A percentile compares a stretch with the other conserved stretches of the same genome.
Evolutionary conservation across 1,139 yeast genomes (phyloP).

Genomic region (Eremothecium sinecaudum): DNA sequence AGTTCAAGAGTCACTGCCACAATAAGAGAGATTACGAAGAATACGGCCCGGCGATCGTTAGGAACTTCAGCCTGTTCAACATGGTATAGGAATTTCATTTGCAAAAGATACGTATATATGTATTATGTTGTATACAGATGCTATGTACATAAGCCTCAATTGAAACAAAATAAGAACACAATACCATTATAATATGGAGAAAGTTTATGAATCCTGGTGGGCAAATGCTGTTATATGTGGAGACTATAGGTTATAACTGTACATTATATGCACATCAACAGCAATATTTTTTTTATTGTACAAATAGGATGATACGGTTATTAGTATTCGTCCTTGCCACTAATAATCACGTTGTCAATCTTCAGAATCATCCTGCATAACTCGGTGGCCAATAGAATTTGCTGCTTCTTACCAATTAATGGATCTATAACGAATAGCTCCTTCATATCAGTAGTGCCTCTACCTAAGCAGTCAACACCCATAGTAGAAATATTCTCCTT

Average conservation of each 20-base stretch:
- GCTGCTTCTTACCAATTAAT: constrained; percentile 93
- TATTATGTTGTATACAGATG: too few species aligned
- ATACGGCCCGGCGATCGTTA: constrained; percentile 92
- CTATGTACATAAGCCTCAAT: too few species aligned
- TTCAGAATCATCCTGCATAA: constrained; percentile 94
- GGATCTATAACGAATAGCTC: constrained; percentile 94
- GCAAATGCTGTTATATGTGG: too few species aligned
- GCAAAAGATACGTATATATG: too few species aligned
- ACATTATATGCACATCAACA: too few species aligned
- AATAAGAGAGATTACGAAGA: constrained; percentile 97
- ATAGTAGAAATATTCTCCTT: constrained; percentile 58
- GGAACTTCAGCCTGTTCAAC: constrained; percentile 89
- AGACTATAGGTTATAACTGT: too few species aligned
- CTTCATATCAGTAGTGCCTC: constrained; percentile 83
- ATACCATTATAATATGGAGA: too few species aligned
- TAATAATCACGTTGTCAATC: constrained; percentile 90
- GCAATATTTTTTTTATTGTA: too few species aligned
- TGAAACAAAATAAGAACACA: too few species aligned
- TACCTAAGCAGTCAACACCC: constrained; percentile 92
- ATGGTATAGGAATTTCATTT: constrained; percentile 67
- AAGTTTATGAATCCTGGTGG: too few species aligned
- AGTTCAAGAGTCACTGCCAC: constrained; percentile 91
- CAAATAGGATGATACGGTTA: neutral
- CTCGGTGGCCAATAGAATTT: constrained; percentile 88
- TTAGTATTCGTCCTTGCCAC: constrained; percentile 73